These are phyloP conservation scores for Suhomyces emberorum DNA, from an alignment of 805 yeast genomes.

Conservation along the genomic window DNA sequence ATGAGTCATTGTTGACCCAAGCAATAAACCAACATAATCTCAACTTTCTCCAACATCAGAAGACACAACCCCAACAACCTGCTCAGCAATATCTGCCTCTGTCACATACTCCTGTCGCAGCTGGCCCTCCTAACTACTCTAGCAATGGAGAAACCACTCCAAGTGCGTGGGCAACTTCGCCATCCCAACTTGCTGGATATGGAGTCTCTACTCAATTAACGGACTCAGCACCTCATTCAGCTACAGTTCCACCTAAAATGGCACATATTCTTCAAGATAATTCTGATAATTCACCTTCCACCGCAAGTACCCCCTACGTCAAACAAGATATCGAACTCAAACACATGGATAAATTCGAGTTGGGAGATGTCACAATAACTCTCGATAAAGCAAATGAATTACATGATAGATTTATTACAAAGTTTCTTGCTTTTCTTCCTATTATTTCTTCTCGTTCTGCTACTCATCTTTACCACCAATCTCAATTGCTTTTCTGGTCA, in stretches of 20 bases:
- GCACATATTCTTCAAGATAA: constrained; percentile 20
- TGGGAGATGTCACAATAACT: constrained; percentile 74
- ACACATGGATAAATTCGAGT: constrained; percentile 56
- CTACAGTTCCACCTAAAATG: constrained; percentile 12
- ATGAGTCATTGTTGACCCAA: constrained; percentile 65
- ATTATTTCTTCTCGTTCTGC: constrained; percentile 70
- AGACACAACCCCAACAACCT: constrained; percentile 5
- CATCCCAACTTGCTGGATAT: constrained; percentile 2
- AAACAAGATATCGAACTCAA: constrained; percentile 11
- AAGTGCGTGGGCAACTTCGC: neutral
- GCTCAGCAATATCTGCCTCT: constrained; percentile 4
- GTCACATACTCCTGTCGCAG: constrained; percentile 7
- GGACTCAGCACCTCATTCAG: constrained; percentile 13
- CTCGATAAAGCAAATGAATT: constrained; percentile 66
- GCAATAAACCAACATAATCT: constrained; percentile 49
- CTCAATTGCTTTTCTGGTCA: constrained; percentile 86
- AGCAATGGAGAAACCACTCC: constrained; percentile 6
- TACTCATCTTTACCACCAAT: constrained; percentile 73
- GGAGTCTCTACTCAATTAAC: constrained; percentile 6
- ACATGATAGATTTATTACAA: constrained; percentile 63
- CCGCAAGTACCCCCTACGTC: constrained; percentile 5
- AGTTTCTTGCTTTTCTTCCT: constrained; percentile 75
- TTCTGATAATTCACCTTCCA: constrained; percentile 31
- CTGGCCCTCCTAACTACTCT: constrained; percentile 6
- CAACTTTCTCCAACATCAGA: constrained; percentile 25